Evolutionary conservation across 2,329 filamentous ascomycete genomes (phyloP), one percentile per base, ranked within the genome.

Genomic region (Pseudocercospora fuligena): DNA sequence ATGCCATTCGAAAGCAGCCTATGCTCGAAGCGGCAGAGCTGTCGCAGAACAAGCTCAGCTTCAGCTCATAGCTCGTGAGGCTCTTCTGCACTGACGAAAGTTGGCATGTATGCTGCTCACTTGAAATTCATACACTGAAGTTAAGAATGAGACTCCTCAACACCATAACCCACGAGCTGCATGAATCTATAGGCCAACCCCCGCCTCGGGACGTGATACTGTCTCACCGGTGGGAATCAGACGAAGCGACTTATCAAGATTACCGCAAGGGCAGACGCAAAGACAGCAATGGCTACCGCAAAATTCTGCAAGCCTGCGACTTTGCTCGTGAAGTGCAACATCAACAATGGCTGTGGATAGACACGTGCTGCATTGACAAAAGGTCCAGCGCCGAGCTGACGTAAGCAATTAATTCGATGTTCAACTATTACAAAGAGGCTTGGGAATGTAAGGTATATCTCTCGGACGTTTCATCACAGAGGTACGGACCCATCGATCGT

Each of bases 181-280:
- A 33, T 33, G 9, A 14, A 12, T 33, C 5, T 14, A 12, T 33
- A 5, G 31, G 31, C 31, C 31, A 33, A 11, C 31, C 9, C 31
- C 31, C 49, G 47, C 16, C 47, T 4, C 21, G 3, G 7, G 68
- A 66, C 43, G 66, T 60, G 27, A 66, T 66, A 2, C n/a, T 68
- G 12, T 70, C 68, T 16, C 68, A 70, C 27, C 61, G 59, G n/a
- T 70, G 68, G 68, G 58, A 36, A 11, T n/a, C 36, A 21, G 57
- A 64, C 2, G 68, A 70, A 19, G 33, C 56, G 12, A 54, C 65
- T 31, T 64, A 14, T 27, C 31, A 63, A 43, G 62, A 58, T 31
- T 63, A 63, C 51, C 7, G n/a, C n/a, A 46, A 43, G 11, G 19
- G 40, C 16, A 43, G 47, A 12, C 14, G 19, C 21, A 9, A 21